Base-by-base conservation (phyloP, 129 eudicot species). In the Centaurea solstitialis region DNA sequence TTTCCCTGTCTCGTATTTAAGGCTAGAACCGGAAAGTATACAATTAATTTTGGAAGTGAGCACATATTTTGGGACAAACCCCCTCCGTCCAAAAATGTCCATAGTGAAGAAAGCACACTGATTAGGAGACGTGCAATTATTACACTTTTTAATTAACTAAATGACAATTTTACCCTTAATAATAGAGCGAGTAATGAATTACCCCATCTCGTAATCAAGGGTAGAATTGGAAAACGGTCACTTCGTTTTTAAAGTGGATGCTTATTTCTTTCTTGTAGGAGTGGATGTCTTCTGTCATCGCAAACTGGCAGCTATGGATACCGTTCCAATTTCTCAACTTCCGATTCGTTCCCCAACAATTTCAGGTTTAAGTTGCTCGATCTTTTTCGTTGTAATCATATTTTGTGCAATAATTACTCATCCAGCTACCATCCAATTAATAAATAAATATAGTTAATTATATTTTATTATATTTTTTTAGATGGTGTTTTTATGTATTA, bases 221-320 rank as follows among this genome's bases (percentile, higher is more conserved):
- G 21, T 53, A 53, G 21, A 53, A 17, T 0, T 53, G 21, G 64
- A 53, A 53, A 53, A 13, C 4, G n/a, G 64, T 6, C 64, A 53
- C 61, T 13, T 33, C 37, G 5, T 33, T 47, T 47, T 47, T 4
- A 47, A 47, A 47, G 59, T 47, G n/a, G n/a, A 47, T 20, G 13
- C 64, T 53, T 53, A 53, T 17, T 17, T 43, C 65, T 22, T 74
- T 61, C 23, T 37, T 85, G 83, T 35, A 92, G 97, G 97, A 92
- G 86, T 94, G 98, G 93, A 83, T 92, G 75, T 85, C 96, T 24
- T 87, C 98, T 0, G 91, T 94, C 47, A 24, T 92, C 53, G 98
- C 94, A 72, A 94, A 92, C 83, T 90, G 97, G 97, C 92, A 94
- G 76, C 88, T 94, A 26, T 94, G 98, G 98, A 87, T 94, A 78